Evolutionary conservation across 192 early-diverging fungal genomes (phyloP).

Genomic region (Podila horticola): DNA sequence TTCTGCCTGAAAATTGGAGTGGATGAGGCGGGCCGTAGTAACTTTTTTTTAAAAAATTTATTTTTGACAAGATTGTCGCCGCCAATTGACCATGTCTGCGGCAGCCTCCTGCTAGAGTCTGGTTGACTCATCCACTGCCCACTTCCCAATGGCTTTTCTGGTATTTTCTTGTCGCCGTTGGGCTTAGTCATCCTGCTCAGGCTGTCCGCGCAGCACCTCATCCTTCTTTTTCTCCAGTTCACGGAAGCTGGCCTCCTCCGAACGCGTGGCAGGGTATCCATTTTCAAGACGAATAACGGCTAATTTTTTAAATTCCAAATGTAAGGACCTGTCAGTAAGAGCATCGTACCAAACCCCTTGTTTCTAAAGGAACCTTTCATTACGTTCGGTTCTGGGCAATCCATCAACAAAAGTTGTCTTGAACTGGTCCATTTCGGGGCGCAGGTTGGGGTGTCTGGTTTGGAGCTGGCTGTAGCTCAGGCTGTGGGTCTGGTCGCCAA

Average conservation of each 20-base stretch:
- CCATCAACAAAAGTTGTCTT: conserved; percentile 39
- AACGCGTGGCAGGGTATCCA: conserved; percentile 39
- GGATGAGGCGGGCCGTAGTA: no score
- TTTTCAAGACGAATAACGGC: conserved; percentile 37
- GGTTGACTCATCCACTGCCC: no score
- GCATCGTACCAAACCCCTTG: neutral
- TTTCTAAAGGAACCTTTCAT: no score
- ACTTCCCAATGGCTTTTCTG: no score
- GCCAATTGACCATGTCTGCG: no score
- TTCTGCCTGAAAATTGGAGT: no score
- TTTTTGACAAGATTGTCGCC: no score
- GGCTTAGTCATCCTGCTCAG: conserved; percentile 3
- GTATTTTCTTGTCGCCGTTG: neutral
- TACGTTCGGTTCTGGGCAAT: conserved; percentile 39
- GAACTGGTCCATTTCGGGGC: conserved; percentile 29
- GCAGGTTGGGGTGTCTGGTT: conserved; percentile 16
- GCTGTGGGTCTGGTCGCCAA: conserved; percentile 21
- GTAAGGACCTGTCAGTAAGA: neutral
- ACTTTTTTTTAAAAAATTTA: no score
- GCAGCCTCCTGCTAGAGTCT: no score
- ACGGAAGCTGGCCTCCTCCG: conserved; percentile 23
- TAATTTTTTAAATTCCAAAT: neutral
- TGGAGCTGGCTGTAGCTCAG: conserved; percentile 35
- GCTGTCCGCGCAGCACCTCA: conserved; percentile 27
- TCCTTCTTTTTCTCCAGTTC: conserved; percentile 30